Evolutionary conservation across 768 basidiomycete species (phyloP), one percentile per base, ranked within the genome.

Genomic region (Favolaschia claudopus): DNA sequence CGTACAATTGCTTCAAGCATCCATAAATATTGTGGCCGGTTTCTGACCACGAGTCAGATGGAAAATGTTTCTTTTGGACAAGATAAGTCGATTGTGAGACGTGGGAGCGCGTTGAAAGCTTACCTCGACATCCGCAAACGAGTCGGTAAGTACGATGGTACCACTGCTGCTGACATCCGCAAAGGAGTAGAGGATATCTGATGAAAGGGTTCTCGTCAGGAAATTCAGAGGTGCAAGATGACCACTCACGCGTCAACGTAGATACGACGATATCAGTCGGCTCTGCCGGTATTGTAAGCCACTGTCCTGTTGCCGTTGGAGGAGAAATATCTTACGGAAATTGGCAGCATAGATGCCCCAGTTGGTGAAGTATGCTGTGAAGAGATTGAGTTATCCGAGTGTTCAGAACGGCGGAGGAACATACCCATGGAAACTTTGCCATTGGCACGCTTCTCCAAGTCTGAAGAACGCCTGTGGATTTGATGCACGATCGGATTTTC

Each of bases 21-120:
- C 91, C 92, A 61, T 92, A 95, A 6, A 93, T 74, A 66, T 93
- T 93, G 70, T 86, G 91, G 19, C 91, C 92, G 1, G 77, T 60
- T 19, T 92, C 91, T 64, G 78, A 76, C 92, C 89, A 92, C 12
- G 85, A 85, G 67, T 93, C 92, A 3, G 82, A 81, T 0, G 88
- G 77, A 75, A 81, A 91, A 63, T 85, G 88, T 85, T 89, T 89
- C 88, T 90, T 63, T 7, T 62, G 32, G 63, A 72, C 66, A 22
- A 53, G 42, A 53, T 38, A 15, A 63, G 57, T 20, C 36, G 34
- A 25, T 19, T 22, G 1, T 17, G 37, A 28, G 10, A 58, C 7
- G 17, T 31, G 17, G n/a, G 17, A 37, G 8, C 20, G 12, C 14
- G 31, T 27, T 24, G 6, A 14, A 19, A 6, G 45, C 71, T 53